Evolutionary conservation across 2,329 filamentous ascomycete genomes (phyloP), one percentile per base, ranked within the genome.

Genomic region (Aspergillus glaucus): DNA sequence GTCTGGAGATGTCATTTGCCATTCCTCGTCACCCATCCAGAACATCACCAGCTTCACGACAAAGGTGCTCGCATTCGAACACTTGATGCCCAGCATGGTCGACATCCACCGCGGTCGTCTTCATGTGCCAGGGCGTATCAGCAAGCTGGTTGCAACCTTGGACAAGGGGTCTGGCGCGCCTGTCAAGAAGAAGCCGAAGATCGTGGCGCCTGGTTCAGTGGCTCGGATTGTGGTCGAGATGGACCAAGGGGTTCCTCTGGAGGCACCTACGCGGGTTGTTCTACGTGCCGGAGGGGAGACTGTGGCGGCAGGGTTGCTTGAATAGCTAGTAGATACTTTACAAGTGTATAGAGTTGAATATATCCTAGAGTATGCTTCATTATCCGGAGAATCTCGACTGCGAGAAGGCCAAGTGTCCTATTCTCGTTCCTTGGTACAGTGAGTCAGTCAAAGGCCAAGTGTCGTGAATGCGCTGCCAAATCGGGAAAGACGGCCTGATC

Each of bases 21-120:
- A 81, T 43, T 77, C 82, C 0, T 75, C 77, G 1, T 71, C 79
- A 1, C 85, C 89, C 0, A 84, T 95, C 30, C 71, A 75, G 22
- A 87, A 86, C 50, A 75, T 88, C 50, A 86, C 85, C 49, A 79
- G 75, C 0, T 91, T 97, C 60, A 88, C 81, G 1, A 82, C 87
- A 52, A 95, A 95, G 68, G 83, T 93, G 9, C 78, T 96, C 48
- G 89, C 91, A 0, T 95, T 97, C 61, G 89, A 95, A 52, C 85
- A 92, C 54, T 71, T 98, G 14, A 85, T 91, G 70, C 92, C 92
- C 0, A 93, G 92, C 81, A 81, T 82, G 21, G 81, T 97, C 8
- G 92, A 97, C 61, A 82, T 98, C 7, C 91, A 96, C 66, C 78
- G 89, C 17, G 93, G 93, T 0, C 79, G 90, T 7, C 71, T 97